Base-by-base conservation (phyloP, 1,284 basidiomycete genomes). In the Cutaneotrichosporon dermatis region DNA sequence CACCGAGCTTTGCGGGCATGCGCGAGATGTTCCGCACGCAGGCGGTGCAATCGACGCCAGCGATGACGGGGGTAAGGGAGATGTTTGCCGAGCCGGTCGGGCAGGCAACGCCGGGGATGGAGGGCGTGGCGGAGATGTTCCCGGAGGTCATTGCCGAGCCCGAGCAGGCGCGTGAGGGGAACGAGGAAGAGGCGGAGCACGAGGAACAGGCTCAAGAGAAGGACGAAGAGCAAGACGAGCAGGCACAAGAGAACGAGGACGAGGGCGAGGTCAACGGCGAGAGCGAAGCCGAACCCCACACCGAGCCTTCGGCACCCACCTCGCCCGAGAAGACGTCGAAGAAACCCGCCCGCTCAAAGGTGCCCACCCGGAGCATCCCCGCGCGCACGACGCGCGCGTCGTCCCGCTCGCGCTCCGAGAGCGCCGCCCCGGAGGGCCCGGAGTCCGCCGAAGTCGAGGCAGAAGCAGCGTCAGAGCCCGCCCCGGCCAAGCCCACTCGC, bases 111-210 rank as follows among this genome's bases (percentile, higher is more conserved):
- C 71, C 71, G 4, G 46, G n/a, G 7, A 64, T 71, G 35, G 43
- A 51, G 8, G 69, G 67, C 5, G 54, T 69, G 51, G 63, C 50
- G 48, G 50, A 62, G 25, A 69, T 75, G 68, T 69, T 68, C 45
- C 46, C 37, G 36, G 52, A 60, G 12, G 51, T 13, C 4, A 42
- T 59, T 12, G 37, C 36, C 3, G 25, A 52, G 42, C 15, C 50
- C 35, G 34, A 15, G 12, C 48, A 39, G 13, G 37, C 46, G 16
- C 37, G 8, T 7, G 49, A 34, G 50, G 33, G n/a, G 35, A n/a
- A 36, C 11, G 10, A 10, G 45, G 45, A 33, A 9, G 41, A 51
- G 42, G 37, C 42, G 11, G 58, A 33, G 40, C 12, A 42, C n/a
- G 57, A 53, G 11, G 40, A 42, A 25, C 35, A 37, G n/a, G 33